Evolutionary conservation across 2,329 filamentous ascomycete species (phyloP), one percentile per base, ranked within the genome.

Genomic region (Coniella lustricola): DNA sequence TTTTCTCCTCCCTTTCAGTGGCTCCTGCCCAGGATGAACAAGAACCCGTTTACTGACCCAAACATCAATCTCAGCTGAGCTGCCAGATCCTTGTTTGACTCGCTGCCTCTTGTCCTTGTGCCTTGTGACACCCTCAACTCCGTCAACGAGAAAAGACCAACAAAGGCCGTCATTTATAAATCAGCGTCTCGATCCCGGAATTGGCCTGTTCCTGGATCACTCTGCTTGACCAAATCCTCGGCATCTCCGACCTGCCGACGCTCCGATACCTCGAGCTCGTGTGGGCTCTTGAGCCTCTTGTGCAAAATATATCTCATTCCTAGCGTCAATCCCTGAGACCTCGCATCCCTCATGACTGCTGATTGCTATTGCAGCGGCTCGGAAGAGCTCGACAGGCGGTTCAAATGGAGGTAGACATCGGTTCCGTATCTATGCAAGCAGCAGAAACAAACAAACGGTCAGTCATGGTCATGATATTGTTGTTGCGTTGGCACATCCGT

Each of bases 391-490:
- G 90, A 95, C 21, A 98, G 78, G 48, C 93, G 82, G 72, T 98
- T 98, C 44, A 98, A 81, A 67, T 98, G 93, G 41, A 98, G 85
- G 70, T 98, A 98, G 45, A 97, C 93, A 64, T 98, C 93, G 44
- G 93, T 98, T 56, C 93, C 93, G 67, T 98, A 98, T 51, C 91
- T 52, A 25, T 22, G 22, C 20, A 8, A 41, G n/a, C n/a, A n/a
- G n/a, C n/a, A n/a, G n/a, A n/a, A n/a, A n/a, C n/a, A n/a, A n/a
- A n/a, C n/a, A n/a, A 21, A 10, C 29, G 25, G 44, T 55, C 54
- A 66, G 61, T 33, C 48, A 44, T 31, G 43, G 43, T 34, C n/a
- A n/a, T n/a, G n/a, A n/a, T n/a, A n/a, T n/a, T n/a, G n/a, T n/a
- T n/a, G 17, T 22, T 22, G 12, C 14, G 12, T 35, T 14, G 33